Evolutionary conservation across 2,329 filamentous ascomycete species (phyloP), one percentile per base, ranked within the genome.

Genomic region (Xylaria digitata): DNA sequence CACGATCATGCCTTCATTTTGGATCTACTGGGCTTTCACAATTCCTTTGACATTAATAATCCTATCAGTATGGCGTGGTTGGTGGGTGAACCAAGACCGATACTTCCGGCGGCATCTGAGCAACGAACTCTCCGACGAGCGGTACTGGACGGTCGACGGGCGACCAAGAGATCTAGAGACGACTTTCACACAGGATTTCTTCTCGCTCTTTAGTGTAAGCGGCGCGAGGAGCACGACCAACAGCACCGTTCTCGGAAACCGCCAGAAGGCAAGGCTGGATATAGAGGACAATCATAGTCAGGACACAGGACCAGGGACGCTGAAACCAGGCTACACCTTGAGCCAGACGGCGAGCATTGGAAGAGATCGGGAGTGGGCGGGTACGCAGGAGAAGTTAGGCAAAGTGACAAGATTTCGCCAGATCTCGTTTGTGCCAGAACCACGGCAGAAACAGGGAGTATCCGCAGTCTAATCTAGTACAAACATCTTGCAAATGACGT

Each of bases 11-110:
- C 75, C 76, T 9, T 77, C 78, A 4, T 83, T 84, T 62, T 84
- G 80, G 81, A 77, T 82, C 34, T 84, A 83, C 73, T 84, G 82
- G 82, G 78, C 79, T 3, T 78, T 82, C 43, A 80, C 79, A 0
- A 75, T 83, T 21, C 82, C 82, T 2, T 71, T 84, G 13, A 84
- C 82, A 0, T 65, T 82, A 37, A 56, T 80, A 49, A 83, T 84
- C 48, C 74, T 84, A 8, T 73, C 77, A 21, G 65, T 71, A 11
- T 84, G 82, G 82, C 80, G 82, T 4, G 80, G 79, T 0, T 83
- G 82, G 82, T 83, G 82, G 82, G 82, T 83, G 1, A 78, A 76
- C 9, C 82, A 83, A 70, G 82, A 84, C 70, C 78, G 82, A 1
- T 82, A 80, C 73, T 83, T 83, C 72, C 76, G 82, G 0, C 77